Percentiles rank a stretch among this genome's conserved stretches.
Conservation (phyloP, 345 rosid species). For the Fremontodendron californicum region DNA sequence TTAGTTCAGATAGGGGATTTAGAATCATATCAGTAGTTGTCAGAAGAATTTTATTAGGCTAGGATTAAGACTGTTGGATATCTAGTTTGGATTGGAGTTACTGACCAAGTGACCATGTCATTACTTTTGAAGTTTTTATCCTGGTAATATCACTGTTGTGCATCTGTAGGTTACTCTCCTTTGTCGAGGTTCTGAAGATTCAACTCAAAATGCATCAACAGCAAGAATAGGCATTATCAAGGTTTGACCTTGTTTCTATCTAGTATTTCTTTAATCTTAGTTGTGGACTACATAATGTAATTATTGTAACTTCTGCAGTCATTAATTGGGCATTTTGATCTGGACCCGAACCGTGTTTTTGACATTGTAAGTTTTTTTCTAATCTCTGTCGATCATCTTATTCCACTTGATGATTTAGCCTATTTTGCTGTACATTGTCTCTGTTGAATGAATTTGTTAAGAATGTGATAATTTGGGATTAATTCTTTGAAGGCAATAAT, state of each 20-base stretch:
- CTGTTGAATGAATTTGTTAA: constrained; percentile 16
- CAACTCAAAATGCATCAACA: constrained; percentile 55
- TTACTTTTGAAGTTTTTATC: neutral
- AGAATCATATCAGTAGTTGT: neutral
- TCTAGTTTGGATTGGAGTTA: constrained; percentile 3
- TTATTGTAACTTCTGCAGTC: constrained; percentile 58
- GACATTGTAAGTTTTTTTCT: constrained; percentile 75
- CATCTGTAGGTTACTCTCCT: constrained; percentile 78
- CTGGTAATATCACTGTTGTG: neutral
- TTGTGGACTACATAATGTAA: constrained; percentile 20
- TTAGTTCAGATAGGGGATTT: neutral
- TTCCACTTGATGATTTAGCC: constrained; percentile 1
- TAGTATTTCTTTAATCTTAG: constrained; percentile 3
- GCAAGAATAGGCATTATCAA: constrained; percentile 90
- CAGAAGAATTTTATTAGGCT: neutral
- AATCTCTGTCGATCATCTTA: neutral
- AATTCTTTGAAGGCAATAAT: too few species aligned
- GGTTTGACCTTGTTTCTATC: constrained; percentile 41
- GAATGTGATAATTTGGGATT: too few species aligned
- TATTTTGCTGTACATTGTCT: constrained; percentile 8
- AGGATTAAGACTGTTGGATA: neutral
- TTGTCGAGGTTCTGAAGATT: constrained; percentile 70
- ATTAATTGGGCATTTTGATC: constrained; percentile 95
- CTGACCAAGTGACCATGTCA: neutral
- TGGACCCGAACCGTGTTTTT: constrained; percentile 98